Base-by-base conservation (phyloP, 805 yeast genomes). In the Candida hispaniensis region DNA sequence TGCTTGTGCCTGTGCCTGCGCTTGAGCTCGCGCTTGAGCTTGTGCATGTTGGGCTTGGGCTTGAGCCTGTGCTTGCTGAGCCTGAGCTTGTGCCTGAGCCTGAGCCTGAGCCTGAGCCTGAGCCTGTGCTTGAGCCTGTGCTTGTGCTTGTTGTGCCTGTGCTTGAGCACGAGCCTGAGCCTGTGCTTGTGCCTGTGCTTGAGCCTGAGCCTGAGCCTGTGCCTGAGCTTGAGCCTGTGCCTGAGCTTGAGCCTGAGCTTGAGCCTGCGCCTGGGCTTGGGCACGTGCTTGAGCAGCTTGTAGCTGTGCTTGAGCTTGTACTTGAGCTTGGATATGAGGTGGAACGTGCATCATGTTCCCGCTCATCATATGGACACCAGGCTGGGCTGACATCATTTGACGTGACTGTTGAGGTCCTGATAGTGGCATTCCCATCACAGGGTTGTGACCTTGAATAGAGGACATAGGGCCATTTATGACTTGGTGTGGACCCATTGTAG, bases 201-300 rank as follows among this genome's bases (percentile, higher is more conserved):
- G 48, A 8, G 45, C 47, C 26, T 38, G 43, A 3, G 41, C 43
- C 21, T 38, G 41, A 6, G 27, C 38, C 34, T 35, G 42, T 7
- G 32, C 44, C 25, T 42, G 41, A 4, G 39, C 35, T 25, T 18
- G 44, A 27, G 34, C 36, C 39, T 27, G 48, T 26, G 39, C 29
- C 38, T 18, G 42, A 10, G 38, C 36, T 36, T 30, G 46, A 16
- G 29, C 28, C 39, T 24, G 38, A 32, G 34, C 33, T 26, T 23
- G 41, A 33, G 42, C 39, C 24, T 36, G 43, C 7, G 42, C 39
- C 34, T 34, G 40, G n/a, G 30, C 42, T 4, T 28, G 34, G 11
- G 38, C 38, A 11, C 38, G 39, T 9, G 25, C 35, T 19, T 39
- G 39, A n/a, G n/a, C n/a, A n/a, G n/a, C n/a, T n/a, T n/a, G n/a